Conservation (phyloP, 129 eudicot genomes). For the Pittosporum tobira region DNA sequence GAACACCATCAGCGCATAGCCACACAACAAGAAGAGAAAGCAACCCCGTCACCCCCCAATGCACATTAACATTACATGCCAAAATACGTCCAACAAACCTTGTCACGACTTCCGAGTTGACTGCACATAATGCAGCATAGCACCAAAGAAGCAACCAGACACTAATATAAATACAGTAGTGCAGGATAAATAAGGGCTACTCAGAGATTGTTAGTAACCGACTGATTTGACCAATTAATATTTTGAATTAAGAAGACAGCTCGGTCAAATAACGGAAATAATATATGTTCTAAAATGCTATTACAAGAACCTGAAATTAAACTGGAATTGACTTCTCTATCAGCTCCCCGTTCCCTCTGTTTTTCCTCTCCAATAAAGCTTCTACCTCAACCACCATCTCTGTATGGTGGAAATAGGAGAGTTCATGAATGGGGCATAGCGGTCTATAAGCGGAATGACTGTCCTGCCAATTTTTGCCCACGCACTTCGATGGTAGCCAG, state of each 20-base stretch:
- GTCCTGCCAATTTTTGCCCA: slow-evolving; percentile 74
- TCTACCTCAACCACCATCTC: slow-evolving; percentile 81
- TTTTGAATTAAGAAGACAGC: neutral
- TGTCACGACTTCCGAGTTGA: no score
- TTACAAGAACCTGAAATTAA: neutral
- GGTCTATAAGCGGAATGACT: slow-evolving; percentile 54
- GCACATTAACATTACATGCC: no score
- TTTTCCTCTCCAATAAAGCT: neutral
- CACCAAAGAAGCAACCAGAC: no score
- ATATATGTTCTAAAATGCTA: slow-evolving; percentile 1
- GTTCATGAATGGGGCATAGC: slow-evolving; percentile 69
- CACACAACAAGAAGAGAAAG: no score
- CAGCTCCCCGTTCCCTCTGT: neutral
- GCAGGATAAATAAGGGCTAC: neutral
- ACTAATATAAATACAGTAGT: no score
- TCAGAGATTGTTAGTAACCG: neutral
- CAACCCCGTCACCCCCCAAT: no score
- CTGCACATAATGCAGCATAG: no score
- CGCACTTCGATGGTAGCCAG: slow-evolving; percentile 75
- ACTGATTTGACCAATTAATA: neutral
- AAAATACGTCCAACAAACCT: no score
- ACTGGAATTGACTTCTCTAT: neutral
- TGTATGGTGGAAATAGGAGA: slow-evolving; percentile 56
- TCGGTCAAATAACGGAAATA: neutral
- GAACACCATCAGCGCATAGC: no score